Base-by-base conservation (phyloP, 2,329 filamentous ascomycete genomes). In the Immersiporthe knoxdaviesiana region DNA sequence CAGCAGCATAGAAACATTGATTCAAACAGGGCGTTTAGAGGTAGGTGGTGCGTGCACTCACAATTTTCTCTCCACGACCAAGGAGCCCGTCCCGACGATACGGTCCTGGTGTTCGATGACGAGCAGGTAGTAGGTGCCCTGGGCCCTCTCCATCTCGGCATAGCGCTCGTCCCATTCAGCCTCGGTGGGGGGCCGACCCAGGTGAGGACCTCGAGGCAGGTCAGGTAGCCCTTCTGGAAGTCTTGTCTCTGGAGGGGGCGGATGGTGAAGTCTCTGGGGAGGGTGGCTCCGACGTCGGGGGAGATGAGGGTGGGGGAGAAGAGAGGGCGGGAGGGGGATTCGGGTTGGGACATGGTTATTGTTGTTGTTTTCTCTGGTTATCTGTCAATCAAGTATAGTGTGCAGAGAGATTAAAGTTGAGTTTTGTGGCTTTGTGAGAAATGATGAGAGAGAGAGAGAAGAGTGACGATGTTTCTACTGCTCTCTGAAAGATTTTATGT, bases 41-140 rank as follows among this genome's bases (percentile, higher is more conserved):
- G n/a, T n/a, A n/a, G 18, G 18, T 11, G 2, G 21, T 47, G 18
- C n/a, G 12, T 27, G 27, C n/a, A 81, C 85, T 72, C 77, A 90
- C 88, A 92, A 92, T 79, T 95, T 95, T 81, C 90, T 87, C 84
- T 96, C 92, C 47, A 93, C 90, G 71, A 96, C 84, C 77, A 96
- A 80, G 56, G 88, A 88, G 0, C 92, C 92, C 0, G 92, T 94
- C 8, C 90, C 92, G 18, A 94, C 91, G 67, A 94, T 85, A 68
- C 83, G 83, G 30, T 80, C 82, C 12, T 83, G 78, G 76, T 93
- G 85, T 72, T 90, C 87, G 68, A 95, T 88, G 60, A 92, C 90
- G 39, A 93, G 79, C 65, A 94, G 83, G 78, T 90, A 94, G 79
- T 95, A 94, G 0, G 80, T 81, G n/a, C 78, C 79, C 62, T 74